Evolutionary conservation across 805 yeast species (phyloP), one percentile per base, ranked within the genome.

Genomic region (Spathaspora gorwiae): DNA sequence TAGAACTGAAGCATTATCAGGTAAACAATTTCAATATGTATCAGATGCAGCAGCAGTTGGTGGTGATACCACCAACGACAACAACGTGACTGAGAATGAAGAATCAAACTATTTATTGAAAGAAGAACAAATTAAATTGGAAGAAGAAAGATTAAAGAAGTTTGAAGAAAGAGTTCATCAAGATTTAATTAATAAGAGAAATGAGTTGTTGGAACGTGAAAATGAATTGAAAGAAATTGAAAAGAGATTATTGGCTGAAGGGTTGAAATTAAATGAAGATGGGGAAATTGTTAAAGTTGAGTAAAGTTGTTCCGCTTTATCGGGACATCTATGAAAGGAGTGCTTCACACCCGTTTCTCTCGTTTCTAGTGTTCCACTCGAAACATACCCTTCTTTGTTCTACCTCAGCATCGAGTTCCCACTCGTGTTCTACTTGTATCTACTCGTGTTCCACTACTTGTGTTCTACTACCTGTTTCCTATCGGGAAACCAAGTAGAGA

Each of bases 91-190:
- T 26, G 41, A 44, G 14, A 35, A 35, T 42, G 42, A 45, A 24
- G 51, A 47, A 37, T 42, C 51, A 15, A 62, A 59, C 46, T 72
- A 72, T 53, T 50, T 65, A 47, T 79, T 81, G 35, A 87, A 92
- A 65, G 97, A 90, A 64, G 96, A 88, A 66, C 95, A 88, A 67
- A 86, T 89, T 57, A 82, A 87, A 57, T 71, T 84, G 43, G 97
- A 90, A 66, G 97, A 90, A 68, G 96, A 87, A 66, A 79, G 95
- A 67, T 75, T 90, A 59, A 83, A 77, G 58, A 86, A 87, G 37
- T 87, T 87, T 62, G 97, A 90, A 68, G 89, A 84, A 65, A 76
- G 94, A 55, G 95, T 90, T 26, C 96, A 90, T 67, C 87, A 84
- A 60, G 96, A 89, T 64, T 74, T 90, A 61, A 72, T 85, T 60